Percentiles rank a stretch among this genome's conserved stretches.
These are phyloP conservation scores for Sporisorium iseilematis-ciliati DNA, from an alignment of 1,284 basidiomycete genomes.

Conservation along the genomic window DNA sequence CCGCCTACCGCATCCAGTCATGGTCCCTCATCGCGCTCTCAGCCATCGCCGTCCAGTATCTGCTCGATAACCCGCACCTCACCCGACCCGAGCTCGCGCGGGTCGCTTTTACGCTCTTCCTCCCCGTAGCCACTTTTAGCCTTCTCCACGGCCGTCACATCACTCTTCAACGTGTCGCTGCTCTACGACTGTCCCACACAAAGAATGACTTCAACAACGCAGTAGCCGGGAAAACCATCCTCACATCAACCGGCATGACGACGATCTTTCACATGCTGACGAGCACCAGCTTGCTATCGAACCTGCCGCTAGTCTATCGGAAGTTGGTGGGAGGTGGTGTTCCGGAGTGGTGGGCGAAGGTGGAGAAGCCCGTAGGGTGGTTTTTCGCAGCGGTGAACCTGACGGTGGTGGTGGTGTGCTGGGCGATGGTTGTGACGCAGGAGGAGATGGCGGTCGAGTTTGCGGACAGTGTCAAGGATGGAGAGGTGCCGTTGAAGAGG, in stretches of 20 bases:
- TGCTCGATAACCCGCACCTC: background rate
- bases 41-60: background rate
- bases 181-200: slow-evolving; percentile 3
- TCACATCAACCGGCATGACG: slow-evolving; percentile 12
- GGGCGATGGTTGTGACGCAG: slow-evolving; percentile 28
- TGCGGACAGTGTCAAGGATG: background rate
- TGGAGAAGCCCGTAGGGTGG: slow-evolving; percentile 10
- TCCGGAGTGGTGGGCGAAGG: background rate
- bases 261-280: slow-evolving; percentile 19
- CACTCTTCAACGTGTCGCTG: slow-evolving; percentile 15
- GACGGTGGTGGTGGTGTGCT: slow-evolving; percentile 14
- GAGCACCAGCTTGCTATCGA: slow-evolving; percentile 6
- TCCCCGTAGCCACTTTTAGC: slow-evolving; percentile 10
- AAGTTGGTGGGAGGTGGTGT: background rate
- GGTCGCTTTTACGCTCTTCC: background rate
- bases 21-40: background rate
- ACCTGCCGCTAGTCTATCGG: slow-evolving; percentile 11
- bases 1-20: background rate
- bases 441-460: slow-evolving; percentile 18
- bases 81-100: background rate
- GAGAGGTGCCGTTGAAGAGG: slow-evolving; percentile 8
- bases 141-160: slow-evolving; percentile 13
- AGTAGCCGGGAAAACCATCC: slow-evolving; percentile 7
- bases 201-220: background rate
- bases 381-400: slow-evolving; percentile 21